Conservation (phyloP, 306 rosid species). For the Corylus avellana region DNA sequence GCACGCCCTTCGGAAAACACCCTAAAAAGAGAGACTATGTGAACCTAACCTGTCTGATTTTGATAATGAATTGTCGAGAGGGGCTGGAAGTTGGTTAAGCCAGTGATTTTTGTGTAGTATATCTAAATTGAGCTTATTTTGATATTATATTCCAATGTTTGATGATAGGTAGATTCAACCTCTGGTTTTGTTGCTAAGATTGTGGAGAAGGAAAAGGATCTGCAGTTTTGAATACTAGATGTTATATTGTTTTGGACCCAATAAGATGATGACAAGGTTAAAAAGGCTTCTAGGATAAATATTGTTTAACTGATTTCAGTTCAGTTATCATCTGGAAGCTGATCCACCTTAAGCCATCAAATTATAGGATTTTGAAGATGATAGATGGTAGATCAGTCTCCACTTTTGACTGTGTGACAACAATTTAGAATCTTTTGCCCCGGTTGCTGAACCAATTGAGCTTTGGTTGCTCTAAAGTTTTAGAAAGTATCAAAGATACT, state of each 20-base stretch:
- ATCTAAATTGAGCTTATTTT: background rate
- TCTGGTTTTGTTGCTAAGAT: background rate
- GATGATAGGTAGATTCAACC: background rate
- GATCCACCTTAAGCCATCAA: background rate
- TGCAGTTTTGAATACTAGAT: background rate
- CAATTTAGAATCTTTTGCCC: background rate
- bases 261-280: background rate
- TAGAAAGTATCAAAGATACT: background rate
- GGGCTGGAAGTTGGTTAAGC: background rate
- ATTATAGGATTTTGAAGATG: background rate
- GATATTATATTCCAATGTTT: background rate
- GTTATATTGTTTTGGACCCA: background rate
- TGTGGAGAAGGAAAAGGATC: background rate
- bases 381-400: background rate
- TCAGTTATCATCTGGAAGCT: background rate
- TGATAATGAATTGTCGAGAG: background rate
- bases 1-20: background rate
- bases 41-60: background rate
- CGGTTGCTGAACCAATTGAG: background rate
- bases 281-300: background rate
- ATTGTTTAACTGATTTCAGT: background rate
- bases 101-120: background rate
- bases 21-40: background rate
- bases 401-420: background rate
- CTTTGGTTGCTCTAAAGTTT: background rate